These are phyloP conservation scores for Fusarium acutatum DNA, from an alignment of 2,329 filamentous ascomycete genomes.

Conservation along the genomic window DNA sequence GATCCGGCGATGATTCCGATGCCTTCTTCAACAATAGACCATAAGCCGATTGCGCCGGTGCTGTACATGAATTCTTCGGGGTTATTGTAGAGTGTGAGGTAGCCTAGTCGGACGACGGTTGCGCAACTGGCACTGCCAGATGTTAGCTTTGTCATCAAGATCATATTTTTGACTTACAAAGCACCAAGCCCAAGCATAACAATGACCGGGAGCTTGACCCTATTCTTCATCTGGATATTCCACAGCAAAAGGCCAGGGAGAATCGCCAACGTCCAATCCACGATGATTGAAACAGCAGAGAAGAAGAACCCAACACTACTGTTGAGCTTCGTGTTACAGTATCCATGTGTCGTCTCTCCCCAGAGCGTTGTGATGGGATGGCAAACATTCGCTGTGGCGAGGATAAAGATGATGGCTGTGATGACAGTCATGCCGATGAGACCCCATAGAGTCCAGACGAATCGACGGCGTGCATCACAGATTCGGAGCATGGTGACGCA, in stretches of 20 bases:
- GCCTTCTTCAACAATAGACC: constrained; percentile 36
- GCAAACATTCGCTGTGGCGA: constrained; percentile 36
- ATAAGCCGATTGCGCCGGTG: constrained; percentile 34
- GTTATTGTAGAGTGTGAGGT: constrained; percentile 33
- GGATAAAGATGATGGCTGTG: constrained; percentile 29
- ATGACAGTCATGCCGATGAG: constrained; percentile 18
- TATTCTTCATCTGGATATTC: constrained; percentile 39
- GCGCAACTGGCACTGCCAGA: constrained; percentile 28
- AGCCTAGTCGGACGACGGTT: constrained; percentile 34
- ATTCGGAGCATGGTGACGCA: constrained; percentile 43
- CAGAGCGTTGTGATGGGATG: constrained; percentile 39
- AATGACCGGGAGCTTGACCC: constrained; percentile 33
- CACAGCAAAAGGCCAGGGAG: constrained; percentile 40
- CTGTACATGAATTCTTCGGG: constrained; percentile 35
- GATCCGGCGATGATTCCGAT: constrained; percentile 39
- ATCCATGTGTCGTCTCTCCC: constrained; percentile 22
- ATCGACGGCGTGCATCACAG: constrained; percentile 22
- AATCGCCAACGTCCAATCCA: constrained; percentile 39
- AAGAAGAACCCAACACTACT: constrained; percentile 38
- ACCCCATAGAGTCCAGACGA: constrained; percentile 22
- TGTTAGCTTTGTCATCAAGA: not conserved
- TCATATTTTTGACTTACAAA: constrained; percentile 5
- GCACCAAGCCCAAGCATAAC: constrained; percentile 34
- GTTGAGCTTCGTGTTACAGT: constrained; percentile 26
- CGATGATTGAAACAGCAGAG: constrained; percentile 39